A percentile compares a stretch with the other conserved stretches of the same genome.
These are phyloP conservation scores for Auriculariales sp. DNA, from an alignment of 768 basidiomycete species.

Conservation along the genomic window DNA sequence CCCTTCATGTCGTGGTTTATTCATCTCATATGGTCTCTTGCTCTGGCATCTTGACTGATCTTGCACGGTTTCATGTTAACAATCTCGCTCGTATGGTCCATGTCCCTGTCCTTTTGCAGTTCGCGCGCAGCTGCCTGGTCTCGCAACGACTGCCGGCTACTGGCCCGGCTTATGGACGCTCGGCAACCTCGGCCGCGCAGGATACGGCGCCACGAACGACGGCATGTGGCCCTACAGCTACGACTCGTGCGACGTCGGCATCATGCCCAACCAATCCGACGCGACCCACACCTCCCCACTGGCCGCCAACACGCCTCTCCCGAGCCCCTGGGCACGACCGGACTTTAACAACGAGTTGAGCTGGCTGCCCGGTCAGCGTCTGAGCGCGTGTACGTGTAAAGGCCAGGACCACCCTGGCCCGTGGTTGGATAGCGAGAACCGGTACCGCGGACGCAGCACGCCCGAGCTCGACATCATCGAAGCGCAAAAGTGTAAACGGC, in stretches of 20 bases:
- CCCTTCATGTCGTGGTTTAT: too few species aligned
- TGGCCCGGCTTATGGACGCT: slow-evolving; percentile 8
- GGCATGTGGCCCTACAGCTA: slow-evolving; percentile 21
- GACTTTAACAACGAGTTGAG: slow-evolving; percentile 50
- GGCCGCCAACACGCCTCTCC: slow-evolving; percentile 16
- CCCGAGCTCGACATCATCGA: slow-evolving; percentile 25
- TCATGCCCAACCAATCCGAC: slow-evolving; percentile 35
- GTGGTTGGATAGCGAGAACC: background rate
- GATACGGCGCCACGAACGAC: slow-evolving; percentile 10
- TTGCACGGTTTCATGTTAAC: too few species aligned
- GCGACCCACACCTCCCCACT: slow-evolving; percentile 33
- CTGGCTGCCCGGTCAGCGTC: slow-evolving; percentile 64
- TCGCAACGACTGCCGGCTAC: background rate
- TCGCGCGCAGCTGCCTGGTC: background rate
- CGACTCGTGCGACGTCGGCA: slow-evolving; percentile 44
- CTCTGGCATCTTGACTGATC: too few species aligned
- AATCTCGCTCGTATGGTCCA: too few species aligned
- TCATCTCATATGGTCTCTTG: too few species aligned
- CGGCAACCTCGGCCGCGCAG: slow-evolving; percentile 13
- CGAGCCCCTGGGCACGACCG: slow-evolving; percentile 21
- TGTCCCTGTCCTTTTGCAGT: too few species aligned
- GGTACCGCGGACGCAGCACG: slow-evolving; percentile 15
- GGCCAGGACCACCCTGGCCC: slow-evolving; percentile 25
- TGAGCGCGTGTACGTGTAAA: slow-evolving; percentile 33
- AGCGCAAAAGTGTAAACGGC: slow-evolving; percentile 15